Percentiles rank a stretch among this genome's conserved stretches.
Conservation (phyloP, 441 rosid genomes). For the Populus hybrid region DNA sequence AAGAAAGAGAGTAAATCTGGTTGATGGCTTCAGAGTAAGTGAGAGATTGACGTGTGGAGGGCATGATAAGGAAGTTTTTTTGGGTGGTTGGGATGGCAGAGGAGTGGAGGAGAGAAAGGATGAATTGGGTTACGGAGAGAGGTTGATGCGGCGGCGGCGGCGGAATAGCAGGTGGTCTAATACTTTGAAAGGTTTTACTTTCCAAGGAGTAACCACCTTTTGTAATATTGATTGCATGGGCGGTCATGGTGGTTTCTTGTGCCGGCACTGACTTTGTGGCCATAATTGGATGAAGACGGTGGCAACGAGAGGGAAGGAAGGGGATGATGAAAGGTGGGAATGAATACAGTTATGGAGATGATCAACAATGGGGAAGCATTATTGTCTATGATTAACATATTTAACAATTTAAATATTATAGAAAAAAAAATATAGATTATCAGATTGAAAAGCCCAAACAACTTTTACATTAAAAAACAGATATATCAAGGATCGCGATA, state of each 20-base stretch:
- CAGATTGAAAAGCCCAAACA: too few relatives aligned
- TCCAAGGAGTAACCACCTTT: conserved; percentile 37
- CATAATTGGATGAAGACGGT: background rate
- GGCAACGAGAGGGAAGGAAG: too few relatives aligned
- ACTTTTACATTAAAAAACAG: too few relatives aligned
- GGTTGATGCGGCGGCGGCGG: conserved; percentile 44
- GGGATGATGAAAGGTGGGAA: too few relatives aligned
- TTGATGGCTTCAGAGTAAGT: conserved; percentile 45
- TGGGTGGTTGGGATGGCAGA: conserved; percentile 22
- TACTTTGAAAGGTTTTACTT: conserved; percentile 47
- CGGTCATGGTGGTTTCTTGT: background rate
- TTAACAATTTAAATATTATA: too few relatives aligned
- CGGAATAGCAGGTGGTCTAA: conserved; percentile 38
- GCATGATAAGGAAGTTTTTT: conserved; percentile 35
- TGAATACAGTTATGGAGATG: too few relatives aligned
- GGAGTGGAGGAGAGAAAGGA: conserved; percentile 44
- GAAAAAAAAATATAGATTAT: too few relatives aligned
- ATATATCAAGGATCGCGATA: too few relatives aligned
- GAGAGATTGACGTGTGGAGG: conserved; percentile 38
- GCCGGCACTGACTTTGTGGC: background rate
- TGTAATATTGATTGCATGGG: conserved; percentile 4
- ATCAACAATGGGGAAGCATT: too few relatives aligned
- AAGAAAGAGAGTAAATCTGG: conserved; percentile 43
- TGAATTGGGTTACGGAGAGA: conserved; percentile 52
- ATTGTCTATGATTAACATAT: too few relatives aligned